phyloP scores from a whole-genome alignment of 129 eudicot species.

The Cynara cardunculus region DNA sequence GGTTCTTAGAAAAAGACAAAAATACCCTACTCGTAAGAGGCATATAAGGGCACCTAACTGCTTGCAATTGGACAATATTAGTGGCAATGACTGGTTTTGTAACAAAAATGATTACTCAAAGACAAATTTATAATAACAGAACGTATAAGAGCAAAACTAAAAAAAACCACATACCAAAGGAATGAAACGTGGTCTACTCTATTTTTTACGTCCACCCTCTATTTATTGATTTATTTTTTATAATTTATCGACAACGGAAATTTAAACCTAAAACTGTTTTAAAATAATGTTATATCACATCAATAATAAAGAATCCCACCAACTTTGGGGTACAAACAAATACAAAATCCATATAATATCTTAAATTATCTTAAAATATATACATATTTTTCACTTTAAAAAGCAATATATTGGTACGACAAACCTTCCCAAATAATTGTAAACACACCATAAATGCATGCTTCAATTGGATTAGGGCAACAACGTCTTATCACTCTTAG shows the following conservation, averaged over 20 bases:
- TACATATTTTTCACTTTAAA: constrained; percentile 1
- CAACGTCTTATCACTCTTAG: neutral
- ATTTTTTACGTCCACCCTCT: neutral
- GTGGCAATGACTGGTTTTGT: too few relatives aligned
- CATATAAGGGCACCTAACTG: too few relatives aligned
- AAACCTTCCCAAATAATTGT: constrained; percentile 13
- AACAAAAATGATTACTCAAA: too few relatives aligned
- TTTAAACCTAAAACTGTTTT: neutral
- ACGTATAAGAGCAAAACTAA: neutral
- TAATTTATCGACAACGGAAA: neutral
- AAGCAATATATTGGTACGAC: neutral
- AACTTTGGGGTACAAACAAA: constrained; percentile 20
- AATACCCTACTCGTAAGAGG: too few relatives aligned
- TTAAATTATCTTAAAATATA: constrained; percentile 10
- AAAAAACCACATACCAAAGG: neutral
- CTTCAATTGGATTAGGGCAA: neutral
- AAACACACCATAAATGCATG: neutral
- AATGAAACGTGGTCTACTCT: neutral
- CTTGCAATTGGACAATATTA: neutral
- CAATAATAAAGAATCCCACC: constrained; percentile 20
- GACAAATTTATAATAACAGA: neutral
- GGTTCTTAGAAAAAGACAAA: too few relatives aligned
- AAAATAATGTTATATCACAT: constrained; percentile 16
- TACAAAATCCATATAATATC: constrained; percentile 26
- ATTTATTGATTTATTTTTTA: neutral